Conservation (phyloP, 169 alveolate genomes). For the Theileria parva region DNA sequence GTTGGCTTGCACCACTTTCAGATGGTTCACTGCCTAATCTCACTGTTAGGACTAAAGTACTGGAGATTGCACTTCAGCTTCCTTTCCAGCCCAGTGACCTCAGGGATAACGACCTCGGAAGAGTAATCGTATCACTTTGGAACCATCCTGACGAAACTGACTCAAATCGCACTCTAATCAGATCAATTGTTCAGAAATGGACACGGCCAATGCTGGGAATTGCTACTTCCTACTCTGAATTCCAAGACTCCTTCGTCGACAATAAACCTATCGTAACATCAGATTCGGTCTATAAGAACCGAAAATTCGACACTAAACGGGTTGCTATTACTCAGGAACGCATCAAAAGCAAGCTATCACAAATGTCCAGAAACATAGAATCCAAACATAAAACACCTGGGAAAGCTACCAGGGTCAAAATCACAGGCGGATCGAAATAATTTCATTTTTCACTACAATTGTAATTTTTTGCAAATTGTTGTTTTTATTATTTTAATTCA, state of each 20-base stretch:
- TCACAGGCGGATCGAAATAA: constrained; percentile 39
- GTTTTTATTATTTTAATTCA: not conserved
- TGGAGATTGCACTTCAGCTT: constrained; percentile 73
- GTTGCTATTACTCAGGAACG: constrained; percentile 55
- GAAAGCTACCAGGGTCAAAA: constrained; percentile 58
- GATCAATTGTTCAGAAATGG: constrained; percentile 82
- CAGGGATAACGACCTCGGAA: constrained; percentile 81
- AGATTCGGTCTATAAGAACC: constrained; percentile 52
- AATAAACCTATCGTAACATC: constrained; percentile 1
- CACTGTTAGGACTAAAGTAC: constrained; percentile 76
- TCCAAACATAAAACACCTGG: constrained; percentile 49
- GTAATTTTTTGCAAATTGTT: not conserved
- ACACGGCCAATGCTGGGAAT: constrained; percentile 79
- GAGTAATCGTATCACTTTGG: constrained; percentile 77
- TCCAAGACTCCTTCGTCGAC: constrained; percentile 32
- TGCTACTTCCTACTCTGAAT: constrained; percentile 68
- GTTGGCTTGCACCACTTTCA: constrained; percentile 77
- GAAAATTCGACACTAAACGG: constrained; percentile 33
- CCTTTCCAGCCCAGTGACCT: constrained; percentile 79
- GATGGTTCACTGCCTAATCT: constrained; percentile 83
- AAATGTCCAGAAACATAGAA: constrained; percentile 54
- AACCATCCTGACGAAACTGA: constrained; percentile 80
- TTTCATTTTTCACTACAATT: not conserved
- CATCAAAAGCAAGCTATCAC: constrained; percentile 54
- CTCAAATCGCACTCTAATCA: constrained; percentile 75